A percentile compares a stretch with the other conserved stretches of the same genome.
Evolutionary conservation across 257 asterid species (phyloP).

Genomic region (Marsdenia floribunda): DNA sequence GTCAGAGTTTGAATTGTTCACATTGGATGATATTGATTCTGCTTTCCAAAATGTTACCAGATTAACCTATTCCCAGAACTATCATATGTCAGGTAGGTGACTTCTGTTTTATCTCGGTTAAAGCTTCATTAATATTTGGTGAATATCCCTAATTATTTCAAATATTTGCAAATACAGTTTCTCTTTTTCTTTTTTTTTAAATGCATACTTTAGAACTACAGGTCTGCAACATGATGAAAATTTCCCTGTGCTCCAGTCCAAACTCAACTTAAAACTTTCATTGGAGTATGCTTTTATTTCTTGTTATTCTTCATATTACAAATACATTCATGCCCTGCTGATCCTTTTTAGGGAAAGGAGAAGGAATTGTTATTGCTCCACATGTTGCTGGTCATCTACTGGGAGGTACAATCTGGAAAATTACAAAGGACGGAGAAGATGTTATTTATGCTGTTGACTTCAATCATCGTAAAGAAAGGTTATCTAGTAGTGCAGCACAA

Average conservation of each 20-base stretch:
- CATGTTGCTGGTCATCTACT: slow-evolving; percentile 96
- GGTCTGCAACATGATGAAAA: neutral
- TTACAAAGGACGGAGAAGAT: slow-evolving; percentile 99
- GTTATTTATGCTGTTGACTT: slow-evolving; percentile 97
- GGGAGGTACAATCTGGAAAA: slow-evolving; percentile 92
- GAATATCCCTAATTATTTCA: neutral
- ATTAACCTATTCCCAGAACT: slow-evolving; percentile 89
- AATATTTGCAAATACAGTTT: neutral
- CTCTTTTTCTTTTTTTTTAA: neutral
- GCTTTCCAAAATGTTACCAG: slow-evolving; percentile 81
- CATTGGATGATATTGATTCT: slow-evolving; percentile 86
- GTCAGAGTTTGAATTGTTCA: slow-evolving; percentile 88
- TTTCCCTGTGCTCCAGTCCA: neutral
- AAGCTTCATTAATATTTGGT: slow-evolving; percentile 11
- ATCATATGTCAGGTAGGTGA: slow-evolving; percentile 75
- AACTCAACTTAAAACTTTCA: slow-evolving; percentile 1
- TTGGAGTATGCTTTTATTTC: neutral
- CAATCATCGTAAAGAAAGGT: slow-evolving; percentile 98
- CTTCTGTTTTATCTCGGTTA: slow-evolving; percentile 17
- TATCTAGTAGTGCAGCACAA: slow-evolving; percentile 18
- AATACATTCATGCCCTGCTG: slow-evolving; percentile 16
- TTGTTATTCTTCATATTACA: slow-evolving; percentile 23
- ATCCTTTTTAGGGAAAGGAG: slow-evolving; percentile 73
- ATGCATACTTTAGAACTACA: neutral
- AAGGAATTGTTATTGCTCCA: slow-evolving; percentile 98